Evolutionary conservation across 1,284 basidiomycete genomes (phyloP).

Genomic region (Laetiporus sulphureus): DNA sequence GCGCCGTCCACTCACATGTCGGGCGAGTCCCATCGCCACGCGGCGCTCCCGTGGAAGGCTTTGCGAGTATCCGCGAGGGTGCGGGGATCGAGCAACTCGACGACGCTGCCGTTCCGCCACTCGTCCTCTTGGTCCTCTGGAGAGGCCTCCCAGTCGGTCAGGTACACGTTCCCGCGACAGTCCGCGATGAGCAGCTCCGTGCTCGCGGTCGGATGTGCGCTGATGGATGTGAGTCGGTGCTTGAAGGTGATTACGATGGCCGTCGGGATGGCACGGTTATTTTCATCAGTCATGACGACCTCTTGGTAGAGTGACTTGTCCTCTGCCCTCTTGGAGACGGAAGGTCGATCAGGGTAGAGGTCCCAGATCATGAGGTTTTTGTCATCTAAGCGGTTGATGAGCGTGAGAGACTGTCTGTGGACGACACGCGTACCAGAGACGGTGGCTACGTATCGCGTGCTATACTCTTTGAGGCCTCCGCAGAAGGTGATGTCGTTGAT

Average conservation of each 20-base stretch:
- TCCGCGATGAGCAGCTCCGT: conserved; percentile 75
- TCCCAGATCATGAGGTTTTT: conserved; percentile 82
- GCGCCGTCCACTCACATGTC: conserved; percentile 48
- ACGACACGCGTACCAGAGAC: conserved; percentile 51
- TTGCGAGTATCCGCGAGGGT: conserved; percentile 46
- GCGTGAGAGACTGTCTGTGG: conserved; percentile 1
- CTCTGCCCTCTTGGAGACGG: too few species aligned
- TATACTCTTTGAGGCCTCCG: conserved; percentile 60
- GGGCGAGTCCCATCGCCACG: conserved; percentile 60
- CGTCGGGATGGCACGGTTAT: conserved; percentile 67
- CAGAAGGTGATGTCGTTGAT: conserved; percentile 73
- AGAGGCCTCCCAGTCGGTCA: conserved; percentile 75
- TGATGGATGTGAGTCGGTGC: conserved; percentile 59
- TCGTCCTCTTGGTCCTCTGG: conserved; percentile 45
- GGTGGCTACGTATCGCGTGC: conserved; percentile 67
- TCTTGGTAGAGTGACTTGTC: too few species aligned
- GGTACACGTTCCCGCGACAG: conserved; percentile 60
- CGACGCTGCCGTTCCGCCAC: conserved; percentile 53
- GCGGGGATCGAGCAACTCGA: conserved; percentile 67
- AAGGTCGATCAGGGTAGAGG: conserved; percentile 59
- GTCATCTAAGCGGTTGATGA: conserved; percentile 44
- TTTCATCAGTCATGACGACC: too few species aligned
- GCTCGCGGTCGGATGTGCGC: conserved; percentile 63
- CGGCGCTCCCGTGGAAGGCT: conserved; percentile 49
- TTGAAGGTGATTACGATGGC: conserved; percentile 69